phyloP scores from a whole-genome alignment of 257 asterid species.

The Nicotiana benthamiana region DNA sequence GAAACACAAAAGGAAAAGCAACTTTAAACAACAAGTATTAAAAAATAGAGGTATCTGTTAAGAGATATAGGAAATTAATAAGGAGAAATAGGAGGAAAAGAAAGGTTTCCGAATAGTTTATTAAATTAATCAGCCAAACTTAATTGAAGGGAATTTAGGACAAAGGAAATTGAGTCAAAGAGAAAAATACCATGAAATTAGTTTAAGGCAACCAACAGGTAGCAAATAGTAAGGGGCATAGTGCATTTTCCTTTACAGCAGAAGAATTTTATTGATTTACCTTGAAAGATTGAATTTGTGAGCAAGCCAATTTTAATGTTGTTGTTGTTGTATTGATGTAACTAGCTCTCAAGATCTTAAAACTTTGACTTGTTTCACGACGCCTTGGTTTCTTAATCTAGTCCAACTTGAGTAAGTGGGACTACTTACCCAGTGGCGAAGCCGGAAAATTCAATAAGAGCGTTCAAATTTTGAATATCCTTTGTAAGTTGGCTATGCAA shows the following conservation, averaged over 20 bases:
- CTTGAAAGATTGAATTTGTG: neutral
- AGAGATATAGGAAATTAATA: too few species aligned
- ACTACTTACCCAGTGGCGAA: neutral
- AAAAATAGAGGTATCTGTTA: too few species aligned
- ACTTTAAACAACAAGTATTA: too few species aligned
- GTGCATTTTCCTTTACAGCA: neutral
- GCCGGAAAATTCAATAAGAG: too few species aligned
- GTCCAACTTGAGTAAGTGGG: neutral
- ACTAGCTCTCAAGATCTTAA: neutral
- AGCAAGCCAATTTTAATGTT: neutral
- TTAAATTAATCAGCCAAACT: neutral
- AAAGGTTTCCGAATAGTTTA: neutral
- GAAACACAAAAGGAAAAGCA: neutral
- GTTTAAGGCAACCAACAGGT: neutral
- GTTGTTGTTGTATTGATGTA: neutral
- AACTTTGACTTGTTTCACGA: neutral
- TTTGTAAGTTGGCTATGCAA: too few species aligned
- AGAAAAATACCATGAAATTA: neutral
- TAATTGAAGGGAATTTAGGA: neutral
- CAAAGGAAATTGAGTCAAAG: neutral
- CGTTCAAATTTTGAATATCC: too few species aligned
- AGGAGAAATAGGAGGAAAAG: neutral
- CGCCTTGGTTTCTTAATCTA: neutral
- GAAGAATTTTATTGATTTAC: neutral
- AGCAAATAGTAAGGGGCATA: neutral